phyloP scores from a whole-genome alignment of 176 grass and related monocot species.

The Stipa capillata region DNA sequence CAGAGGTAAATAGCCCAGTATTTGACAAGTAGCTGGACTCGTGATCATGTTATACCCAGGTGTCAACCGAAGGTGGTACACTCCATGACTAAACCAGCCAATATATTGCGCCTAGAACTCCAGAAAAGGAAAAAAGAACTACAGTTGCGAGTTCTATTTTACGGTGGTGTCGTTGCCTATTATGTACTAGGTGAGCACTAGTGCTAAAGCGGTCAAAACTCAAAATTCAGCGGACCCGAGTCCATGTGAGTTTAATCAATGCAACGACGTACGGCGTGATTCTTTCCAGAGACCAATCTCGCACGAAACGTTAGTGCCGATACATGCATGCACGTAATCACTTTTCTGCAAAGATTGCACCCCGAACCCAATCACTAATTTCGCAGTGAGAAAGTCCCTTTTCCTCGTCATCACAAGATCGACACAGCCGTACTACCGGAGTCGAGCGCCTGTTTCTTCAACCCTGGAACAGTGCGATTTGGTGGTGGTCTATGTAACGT shows the following conservation, averaged over 20 bases:
- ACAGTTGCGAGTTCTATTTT: not conserved
- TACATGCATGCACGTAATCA: not conserved
- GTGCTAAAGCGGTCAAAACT: not conserved
- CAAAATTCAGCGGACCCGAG: not conserved
- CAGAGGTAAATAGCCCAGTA: too few relatives aligned
- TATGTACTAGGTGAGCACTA: not conserved
- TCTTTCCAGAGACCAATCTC: constrained; percentile 4
- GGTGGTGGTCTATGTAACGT: not conserved
- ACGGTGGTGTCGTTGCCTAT: not conserved
- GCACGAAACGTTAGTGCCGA: not conserved
- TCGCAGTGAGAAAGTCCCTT: not conserved
- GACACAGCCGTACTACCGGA: not conserved
- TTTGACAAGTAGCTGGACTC: too few relatives aligned
- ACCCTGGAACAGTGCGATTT: not conserved
- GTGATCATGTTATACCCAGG: too few relatives aligned
- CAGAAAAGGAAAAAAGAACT: not conserved
- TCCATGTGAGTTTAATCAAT: constrained; percentile 33
- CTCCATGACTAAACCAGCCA: too few relatives aligned
- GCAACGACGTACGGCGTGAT: constrained; percentile 16
- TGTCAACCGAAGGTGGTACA: too few relatives aligned
- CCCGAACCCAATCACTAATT: not conserved
- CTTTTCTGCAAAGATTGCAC: not conserved
- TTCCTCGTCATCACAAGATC: too few relatives aligned
- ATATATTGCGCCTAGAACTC: too few relatives aligned
- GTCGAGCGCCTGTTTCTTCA: not conserved